Evolutionary conservation across 2,329 filamentous ascomycete species (phyloP).

Genomic region (Cercospora zeina): DNA sequence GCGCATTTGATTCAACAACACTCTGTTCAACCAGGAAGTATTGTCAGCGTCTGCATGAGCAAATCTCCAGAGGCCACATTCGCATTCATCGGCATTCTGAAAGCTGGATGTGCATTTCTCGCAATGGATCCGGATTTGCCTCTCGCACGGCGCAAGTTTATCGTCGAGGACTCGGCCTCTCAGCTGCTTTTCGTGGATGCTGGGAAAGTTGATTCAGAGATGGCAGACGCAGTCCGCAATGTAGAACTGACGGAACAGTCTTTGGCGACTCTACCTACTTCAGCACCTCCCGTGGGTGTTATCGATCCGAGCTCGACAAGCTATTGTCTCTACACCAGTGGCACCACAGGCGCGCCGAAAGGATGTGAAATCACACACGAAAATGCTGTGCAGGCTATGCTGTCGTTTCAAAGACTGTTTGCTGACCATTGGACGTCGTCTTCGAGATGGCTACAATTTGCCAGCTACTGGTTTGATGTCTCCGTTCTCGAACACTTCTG

Average conservation of each 20-base stretch:
- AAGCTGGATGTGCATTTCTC: constrained; percentile 77
- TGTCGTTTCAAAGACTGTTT: constrained; percentile 81
- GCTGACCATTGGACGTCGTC: constrained; percentile 67
- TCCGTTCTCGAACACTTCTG: constrained; percentile 92
- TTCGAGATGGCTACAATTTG: constrained; percentile 88
- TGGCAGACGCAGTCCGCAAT: constrained; percentile 17
- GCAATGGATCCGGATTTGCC: constrained; percentile 77
- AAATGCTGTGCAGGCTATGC: constrained; percentile 85
- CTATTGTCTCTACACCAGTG: constrained; percentile 85
- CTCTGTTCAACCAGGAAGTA: constrained; percentile 56
- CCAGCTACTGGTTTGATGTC: constrained; percentile 92
- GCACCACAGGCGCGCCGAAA: constrained; percentile 83
- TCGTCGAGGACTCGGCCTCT: constrained; percentile 70
- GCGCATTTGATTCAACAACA: constrained; percentile 62
- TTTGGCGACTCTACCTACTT: constrained; percentile 27
- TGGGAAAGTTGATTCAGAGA: constrained; percentile 19
- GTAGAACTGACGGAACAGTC: constrained; percentile 26
- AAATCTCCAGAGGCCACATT: constrained; percentile 85
- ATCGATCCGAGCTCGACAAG: constrained; percentile 60
- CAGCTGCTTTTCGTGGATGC: constrained; percentile 48
- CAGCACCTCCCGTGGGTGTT: constrained; percentile 41
- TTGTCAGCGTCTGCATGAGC: constrained; percentile 77
- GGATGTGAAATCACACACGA: constrained; percentile 86
- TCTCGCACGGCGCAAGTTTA: constrained; percentile 71
- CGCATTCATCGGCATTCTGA: constrained; percentile 76